Base-by-base conservation (phyloP, 1,139 yeast genomes). In the Candida dubliniensis region DNA sequence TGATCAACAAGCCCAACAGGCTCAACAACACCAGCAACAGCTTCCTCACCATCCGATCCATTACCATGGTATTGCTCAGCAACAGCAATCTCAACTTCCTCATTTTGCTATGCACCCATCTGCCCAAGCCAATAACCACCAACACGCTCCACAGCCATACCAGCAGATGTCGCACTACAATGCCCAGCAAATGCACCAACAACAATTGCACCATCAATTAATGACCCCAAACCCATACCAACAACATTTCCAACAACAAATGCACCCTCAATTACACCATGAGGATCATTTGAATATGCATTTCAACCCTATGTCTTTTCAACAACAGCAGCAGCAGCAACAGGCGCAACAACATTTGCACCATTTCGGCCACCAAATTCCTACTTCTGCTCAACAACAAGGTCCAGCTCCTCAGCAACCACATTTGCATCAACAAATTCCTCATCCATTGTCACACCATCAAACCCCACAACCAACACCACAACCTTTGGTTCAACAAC, bases 261-360 rank as follows among this genome's bases (percentile, higher is more conserved):
- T 33, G 36, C 48, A 42, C 25, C 48, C 41, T 31, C 49, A 41
- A 34, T 37, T 41, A 23, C 49, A 43, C 54, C 50, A 51, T 14
- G 45, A 42, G 31, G 63, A 57, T 36, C 64, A 60, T 42, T 53
- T 57, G 40, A 51, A 51, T 38, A 51, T 56, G 32, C 67, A 61
- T 42, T 51, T 57, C 47, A 59, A 53, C 50, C 57, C 55, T 42
- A 54, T 53, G 47, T 49, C 51, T 15, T 54, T 48, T 40, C 63
- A 51, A 45, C 61, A 52, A 27, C 50, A 48, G 34, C 51, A 44
- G 33, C 48, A 43, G 27, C 48, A 44, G n/a, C 56, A 53, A 35
- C 52, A 47, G 11, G 57, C 52, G 29, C 51, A 45, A 34, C 54
- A 46, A 30, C 46, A 44, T 31, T 44, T 46, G 37, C 50, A 50